Evolutionary conservation across 2,329 filamentous ascomycete genomes (phyloP), one percentile per base, ranked within the genome.

Genomic region (Aspergillus pseudoviridinutans): DNA sequence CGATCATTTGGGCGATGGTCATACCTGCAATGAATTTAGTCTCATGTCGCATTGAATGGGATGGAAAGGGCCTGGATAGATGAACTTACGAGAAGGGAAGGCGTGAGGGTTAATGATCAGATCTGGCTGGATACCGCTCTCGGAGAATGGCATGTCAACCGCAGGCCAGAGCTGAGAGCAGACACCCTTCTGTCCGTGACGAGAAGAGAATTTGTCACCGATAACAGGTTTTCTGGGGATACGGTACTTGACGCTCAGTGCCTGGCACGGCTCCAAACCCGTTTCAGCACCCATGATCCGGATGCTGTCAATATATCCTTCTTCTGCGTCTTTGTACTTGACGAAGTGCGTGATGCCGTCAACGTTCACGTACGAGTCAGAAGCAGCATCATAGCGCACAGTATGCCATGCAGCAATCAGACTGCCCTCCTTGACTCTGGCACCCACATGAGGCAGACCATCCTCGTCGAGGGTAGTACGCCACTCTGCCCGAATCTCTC

Each of bases 1-100:
- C 94, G 71, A 99, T 87, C 76, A 99, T 97, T 91, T 97, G 97
- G 71, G 94, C 94, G 71, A 99, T 99, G 22, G 94, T 99, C 94
- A 99, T 99, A 67, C 73, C 73, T 75, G 50, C 20, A 24, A 27
- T 6, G 14, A 2, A 32, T 46, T 62, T 58, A 58, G 60, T 62
- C 32, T 61, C 32, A 38, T 27, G 41, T 4, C 49, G 9, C 4
- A 14, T 44, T 1, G 49, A 44, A 22, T 17, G 10, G 1, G 9
- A 28, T 4, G 3, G n/a, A 10, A 3, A 20, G 1, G 49, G 1
- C 12, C 24, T 35, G n/a, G 49, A 12, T 7, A 10, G 3, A 17
- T 41, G 28, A 64, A 64, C 73, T 67, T 68, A 77, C 94, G 92
- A 49, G 93, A 97, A 7, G 94, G 94, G 83, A 99, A 99, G 71